Evolutionary conservation across 352 stramenopile genomes (phyloP), one percentile per base, ranked within the genome.

Genomic region (Phytophthora sp.): DNA sequence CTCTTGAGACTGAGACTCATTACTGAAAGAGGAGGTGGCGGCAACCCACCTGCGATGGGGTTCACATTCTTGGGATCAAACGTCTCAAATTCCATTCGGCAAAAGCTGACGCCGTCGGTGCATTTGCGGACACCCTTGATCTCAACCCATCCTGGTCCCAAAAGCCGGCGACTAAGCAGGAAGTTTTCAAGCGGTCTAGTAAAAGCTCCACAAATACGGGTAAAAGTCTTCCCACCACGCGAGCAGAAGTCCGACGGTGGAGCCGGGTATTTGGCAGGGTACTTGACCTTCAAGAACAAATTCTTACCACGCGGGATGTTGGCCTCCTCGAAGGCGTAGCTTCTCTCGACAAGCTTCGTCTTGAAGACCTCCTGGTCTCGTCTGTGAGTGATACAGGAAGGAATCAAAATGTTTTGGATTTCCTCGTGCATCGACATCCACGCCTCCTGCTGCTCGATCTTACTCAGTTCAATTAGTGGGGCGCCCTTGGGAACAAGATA

Each of bases 1-100:
- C 97, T 99, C 80, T 99, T 99, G 59, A 99, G 74, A 46, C 97
- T 98, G 23, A 99, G 73, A 39, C 95, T 98, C 65, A 99, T 97
- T 23, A 98, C 89, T n/a, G 90, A 93, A 20, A 99, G 76, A 20
- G 97, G 93, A 29, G 98, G 98, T 4, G 82, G 71, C n/a, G 85
- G 51, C 35, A 94, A 76, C 1, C 79, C 79, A 16, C 79, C 82
- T 27, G 86, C 74, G 21, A 99, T 80, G 15, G 89, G 79, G 21
- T 70, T 85, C 35, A 99, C 79, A 45, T 89, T 77, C 73, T 98
- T 98, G 1, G 96, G 94, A 44, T 91, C 88, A 18, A 96, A 91
- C 6, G 98, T 90, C 46, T 93, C 75, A 29, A 97, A 94, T 80
- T 99, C 97, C 50, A 97, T 74, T 62, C 96, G 95, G 74, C 97